Percentiles rank a stretch among this genome's conserved stretches.
Evolutionary conservation across 345 rosid species (phyloP).

Genomic region (Angophora floribunda): DNA sequence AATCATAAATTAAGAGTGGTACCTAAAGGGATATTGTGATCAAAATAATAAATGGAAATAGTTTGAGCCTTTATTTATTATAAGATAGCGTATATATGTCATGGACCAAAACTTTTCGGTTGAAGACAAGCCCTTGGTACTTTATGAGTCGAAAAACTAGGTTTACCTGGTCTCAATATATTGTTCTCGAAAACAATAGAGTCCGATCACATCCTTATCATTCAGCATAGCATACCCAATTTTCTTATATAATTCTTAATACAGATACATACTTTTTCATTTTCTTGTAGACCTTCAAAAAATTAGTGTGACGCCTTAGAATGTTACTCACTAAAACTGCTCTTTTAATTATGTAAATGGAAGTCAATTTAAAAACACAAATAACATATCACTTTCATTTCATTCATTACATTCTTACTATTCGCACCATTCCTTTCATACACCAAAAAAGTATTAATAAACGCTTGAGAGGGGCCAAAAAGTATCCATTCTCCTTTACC

Average conservation of each 20-base stretch:
- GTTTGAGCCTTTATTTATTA: not conserved
- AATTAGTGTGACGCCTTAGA: no score
- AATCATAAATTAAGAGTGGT: not conserved
- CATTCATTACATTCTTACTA: no score
- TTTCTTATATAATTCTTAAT: no score
- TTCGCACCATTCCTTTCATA: no score
- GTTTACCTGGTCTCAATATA: not conserved
- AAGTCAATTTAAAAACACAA: no score
- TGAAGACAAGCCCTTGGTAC: not conserved
- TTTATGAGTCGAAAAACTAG: not conserved
- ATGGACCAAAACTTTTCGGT: not conserved
- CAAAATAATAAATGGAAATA: not conserved
- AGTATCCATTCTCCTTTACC: no score
- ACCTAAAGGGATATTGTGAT: not conserved
- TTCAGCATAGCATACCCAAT: not conserved
- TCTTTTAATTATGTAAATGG: no score
- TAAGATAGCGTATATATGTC: not conserved
- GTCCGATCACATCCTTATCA: not conserved
- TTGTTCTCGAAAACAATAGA: not conserved
- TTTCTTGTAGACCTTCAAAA: not conserved
- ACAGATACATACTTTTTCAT: not conserved
- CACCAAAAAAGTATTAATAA: no score
- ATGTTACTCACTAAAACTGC: no score
- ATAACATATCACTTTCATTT: no score
- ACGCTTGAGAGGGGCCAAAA: no score